Base-by-base conservation (phyloP, 1,284 basidiomycete genomes). In the Tetrapyrgos nigripes region DNA sequence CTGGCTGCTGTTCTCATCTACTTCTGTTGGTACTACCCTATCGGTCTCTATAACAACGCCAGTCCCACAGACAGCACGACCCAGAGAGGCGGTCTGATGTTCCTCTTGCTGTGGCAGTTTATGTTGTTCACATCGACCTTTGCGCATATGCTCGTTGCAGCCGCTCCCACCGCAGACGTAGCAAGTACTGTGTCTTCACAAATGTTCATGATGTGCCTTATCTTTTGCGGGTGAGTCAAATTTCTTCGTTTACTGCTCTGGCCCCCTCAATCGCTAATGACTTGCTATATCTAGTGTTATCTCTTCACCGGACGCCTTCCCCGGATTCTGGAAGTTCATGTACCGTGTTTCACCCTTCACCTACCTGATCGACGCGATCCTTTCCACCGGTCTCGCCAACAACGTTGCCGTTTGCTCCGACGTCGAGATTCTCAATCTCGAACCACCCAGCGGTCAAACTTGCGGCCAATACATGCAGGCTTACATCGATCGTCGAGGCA, bases 341-440 rank as follows among this genome's bases (percentile, higher is more conserved):
- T 87, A 93, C 73, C 83, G 81, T 50, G 72, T 91, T 9, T 91
- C 89, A 2, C 92, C 92, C 0, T 93, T 87, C 73, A 91, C 89
- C 8, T 89, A 88, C 66, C 75, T 88, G 33, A 79, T 85, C 51
- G 75, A 76, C 47, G 78, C 71, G 10, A 52, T 80, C 28, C 53
- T 79, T 3, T 73, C 40, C 71, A 77, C 19, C 57, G 64, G 31
- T 59, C 71, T 57, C 56, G 66, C 26, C 68, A 57, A 64, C 19
- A 51, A 55, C 8, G n/a, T 51, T 3, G 64, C 79, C 23, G 64
- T 62, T 14, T 81, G 79, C 55, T 73, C 77, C 0, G 44, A 65
- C 19, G 72, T 74, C 26, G 79, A 81, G 58, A 60, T 77, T 6
- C 73, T 75, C 23, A 73, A 70, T 14, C 72, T 89, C 63, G 68